A percentile compares a stretch with the other conserved stretches of the same genome.
Conservation (phyloP, 768 basidiomycete species). For the Boletus reticuloceps region DNA sequence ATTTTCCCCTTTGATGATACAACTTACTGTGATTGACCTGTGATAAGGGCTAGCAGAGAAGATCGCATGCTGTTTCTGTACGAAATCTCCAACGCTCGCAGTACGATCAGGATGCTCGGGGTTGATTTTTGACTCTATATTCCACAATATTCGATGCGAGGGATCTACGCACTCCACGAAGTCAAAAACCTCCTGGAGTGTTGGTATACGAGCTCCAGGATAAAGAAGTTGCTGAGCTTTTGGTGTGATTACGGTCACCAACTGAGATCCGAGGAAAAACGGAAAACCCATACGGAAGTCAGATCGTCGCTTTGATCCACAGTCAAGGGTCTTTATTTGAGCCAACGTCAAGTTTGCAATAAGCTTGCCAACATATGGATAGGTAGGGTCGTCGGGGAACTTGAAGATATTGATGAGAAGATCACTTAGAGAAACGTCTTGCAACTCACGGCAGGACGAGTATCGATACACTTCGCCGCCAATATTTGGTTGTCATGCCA, state of each 20-base stretch:
- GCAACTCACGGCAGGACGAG: constrained; percentile 53
- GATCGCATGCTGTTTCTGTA: constrained; percentile 54
- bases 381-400: constrained; percentile 57
- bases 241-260: not conserved
- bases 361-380: constrained; percentile 75
- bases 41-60: constrained; percentile 61
- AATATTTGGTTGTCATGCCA: constrained; percentile 77
- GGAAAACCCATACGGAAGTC: constrained; percentile 52
- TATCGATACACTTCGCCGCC: constrained; percentile 67
- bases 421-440: not conserved
- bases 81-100: constrained; percentile 55
- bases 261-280: not conserved
- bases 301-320: constrained; percentile 62
- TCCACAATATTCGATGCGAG: constrained; percentile 59
- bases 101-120: constrained; percentile 52
- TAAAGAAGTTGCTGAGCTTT: constrained; percentile 63
- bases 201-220: constrained; percentile 69
- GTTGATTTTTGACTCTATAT: constrained; percentile 79
- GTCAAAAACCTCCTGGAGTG: constrained; percentile 69
- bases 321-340: constrained; percentile 78
- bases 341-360: constrained; percentile 76
- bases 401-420: constrained; percentile 24
- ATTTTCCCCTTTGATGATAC: not conserved
- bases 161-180: constrained; percentile 76
- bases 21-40: constrained; percentile 59